Evolutionary conservation across 306 rosid genomes (phyloP).

Genomic region (Hippophae rhamnoides): DNA sequence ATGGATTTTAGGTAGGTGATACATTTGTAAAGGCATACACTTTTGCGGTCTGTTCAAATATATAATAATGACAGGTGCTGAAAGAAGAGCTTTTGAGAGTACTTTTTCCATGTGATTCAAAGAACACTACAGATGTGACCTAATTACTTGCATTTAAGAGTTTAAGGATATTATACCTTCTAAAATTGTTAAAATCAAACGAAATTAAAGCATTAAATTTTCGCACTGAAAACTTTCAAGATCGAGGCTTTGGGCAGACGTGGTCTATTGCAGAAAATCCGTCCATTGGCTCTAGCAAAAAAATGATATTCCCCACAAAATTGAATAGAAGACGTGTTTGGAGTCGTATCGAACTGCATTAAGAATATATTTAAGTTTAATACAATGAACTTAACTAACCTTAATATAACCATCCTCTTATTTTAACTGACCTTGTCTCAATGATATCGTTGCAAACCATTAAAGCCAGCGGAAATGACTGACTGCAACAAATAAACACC

Average conservation of each 20-base stretch:
- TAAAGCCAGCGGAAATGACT: constrained; percentile 80
- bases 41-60: too few relatives aligned
- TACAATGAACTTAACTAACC: too few relatives aligned
- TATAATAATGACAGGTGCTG: too few relatives aligned
- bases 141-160: too few relatives aligned
- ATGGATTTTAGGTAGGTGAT: too few relatives aligned
- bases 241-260: constrained; percentile 64
- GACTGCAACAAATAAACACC: constrained; percentile 42
- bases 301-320: constrained; percentile 81
- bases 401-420: too few relatives aligned
- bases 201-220: background rate
- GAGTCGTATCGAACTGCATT: constrained; percentile 63
- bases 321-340: constrained; percentile 69
- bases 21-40: too few relatives aligned
- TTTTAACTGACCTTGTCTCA: constrained; percentile 67
- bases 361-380: constrained; percentile 5
- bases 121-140: too few relatives aligned
- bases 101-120: too few relatives aligned
- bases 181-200: too few relatives aligned
- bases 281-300: constrained; percentile 80
- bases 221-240: background rate
- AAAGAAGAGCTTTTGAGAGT: too few relatives aligned
- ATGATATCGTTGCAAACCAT: constrained; percentile 66
- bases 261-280: constrained; percentile 90
- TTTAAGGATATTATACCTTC: too few relatives aligned